Conservation (phyloP, 257 asterid species). For the Marsdenia floribunda region DNA sequence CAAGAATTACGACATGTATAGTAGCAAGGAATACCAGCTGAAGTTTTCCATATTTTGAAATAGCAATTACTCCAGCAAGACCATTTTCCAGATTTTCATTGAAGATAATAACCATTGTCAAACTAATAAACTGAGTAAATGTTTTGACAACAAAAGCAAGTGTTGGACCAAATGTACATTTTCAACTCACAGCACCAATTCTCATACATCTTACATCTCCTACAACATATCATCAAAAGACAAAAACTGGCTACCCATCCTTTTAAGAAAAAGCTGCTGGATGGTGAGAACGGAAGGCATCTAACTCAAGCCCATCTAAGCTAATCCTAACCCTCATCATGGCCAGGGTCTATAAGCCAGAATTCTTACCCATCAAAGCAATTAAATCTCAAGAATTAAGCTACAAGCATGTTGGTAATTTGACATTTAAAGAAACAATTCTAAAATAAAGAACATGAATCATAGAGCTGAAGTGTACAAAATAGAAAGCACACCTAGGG, state of each 20-base stretch:
- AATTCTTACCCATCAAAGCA: not conserved
- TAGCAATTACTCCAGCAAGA: not conserved
- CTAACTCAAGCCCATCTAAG: not conserved
- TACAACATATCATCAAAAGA: not conserved
- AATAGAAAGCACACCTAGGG: not conserved
- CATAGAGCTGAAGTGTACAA: not conserved
- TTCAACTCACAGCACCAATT: not conserved
- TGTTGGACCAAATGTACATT: not conserved
- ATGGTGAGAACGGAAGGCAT: not conserved
- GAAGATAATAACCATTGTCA: not conserved
- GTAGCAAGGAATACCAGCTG: not conserved
- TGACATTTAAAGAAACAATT: not conserved
- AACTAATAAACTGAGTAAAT: too few relatives aligned
- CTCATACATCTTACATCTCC: not conserved
- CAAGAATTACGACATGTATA: not conserved
- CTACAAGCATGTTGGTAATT: not conserved
- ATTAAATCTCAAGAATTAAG: not conserved
- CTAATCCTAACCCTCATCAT: not conserved
- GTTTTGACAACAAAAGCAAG: not conserved
- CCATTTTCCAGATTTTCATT: not conserved
- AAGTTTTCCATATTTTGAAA: not conserved
- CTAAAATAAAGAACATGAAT: constrained; percentile 1
- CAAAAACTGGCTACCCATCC: not conserved
- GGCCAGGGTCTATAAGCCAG: not conserved
- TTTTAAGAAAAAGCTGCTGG: not conserved